Evolutionary conservation across 306 rosid genomes (phyloP).

Genomic region (Quercus mongolica): DNA sequence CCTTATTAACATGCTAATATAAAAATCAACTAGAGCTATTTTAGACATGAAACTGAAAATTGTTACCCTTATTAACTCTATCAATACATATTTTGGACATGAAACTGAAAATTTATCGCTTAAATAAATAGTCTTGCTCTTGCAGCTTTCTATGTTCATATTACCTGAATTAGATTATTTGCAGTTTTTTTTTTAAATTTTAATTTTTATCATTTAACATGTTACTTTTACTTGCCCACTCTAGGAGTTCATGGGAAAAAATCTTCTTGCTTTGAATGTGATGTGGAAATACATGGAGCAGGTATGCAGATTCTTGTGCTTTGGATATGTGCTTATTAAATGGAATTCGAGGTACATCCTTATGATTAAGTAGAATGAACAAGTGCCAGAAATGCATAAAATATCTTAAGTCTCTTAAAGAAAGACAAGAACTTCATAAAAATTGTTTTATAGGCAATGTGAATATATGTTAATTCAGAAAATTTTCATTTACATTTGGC

Average conservation of each 20-base stretch:
- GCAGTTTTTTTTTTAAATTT: neutral
- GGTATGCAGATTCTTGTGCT: constrained; percentile 41
- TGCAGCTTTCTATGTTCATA: neutral
- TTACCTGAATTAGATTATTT: neutral
- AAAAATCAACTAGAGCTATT: no score
- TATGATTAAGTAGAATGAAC: neutral
- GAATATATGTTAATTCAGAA: neutral
- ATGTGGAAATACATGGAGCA: constrained; percentile 99
- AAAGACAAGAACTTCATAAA: neutral
- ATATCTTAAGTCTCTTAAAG: neutral
- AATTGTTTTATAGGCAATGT: neutral
- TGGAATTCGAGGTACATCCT: neutral
- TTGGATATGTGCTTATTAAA: neutral
- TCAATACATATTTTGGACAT: no score
- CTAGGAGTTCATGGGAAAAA: constrained; percentile 97
- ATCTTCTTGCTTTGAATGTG: constrained; percentile 91
- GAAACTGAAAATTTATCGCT: no score
- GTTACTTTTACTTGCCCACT: constrained; percentile 13
- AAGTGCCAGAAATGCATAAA: neutral
- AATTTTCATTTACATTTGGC: neutral
- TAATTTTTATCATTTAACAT: constrained; percentile 3
- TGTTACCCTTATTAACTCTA: no score
- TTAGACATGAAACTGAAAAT: no score
- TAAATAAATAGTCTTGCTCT: no score
- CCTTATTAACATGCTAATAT: no score